Conservation (phyloP, 768 basidiomycete genomes). For the Auriculariales sp. region DNA sequence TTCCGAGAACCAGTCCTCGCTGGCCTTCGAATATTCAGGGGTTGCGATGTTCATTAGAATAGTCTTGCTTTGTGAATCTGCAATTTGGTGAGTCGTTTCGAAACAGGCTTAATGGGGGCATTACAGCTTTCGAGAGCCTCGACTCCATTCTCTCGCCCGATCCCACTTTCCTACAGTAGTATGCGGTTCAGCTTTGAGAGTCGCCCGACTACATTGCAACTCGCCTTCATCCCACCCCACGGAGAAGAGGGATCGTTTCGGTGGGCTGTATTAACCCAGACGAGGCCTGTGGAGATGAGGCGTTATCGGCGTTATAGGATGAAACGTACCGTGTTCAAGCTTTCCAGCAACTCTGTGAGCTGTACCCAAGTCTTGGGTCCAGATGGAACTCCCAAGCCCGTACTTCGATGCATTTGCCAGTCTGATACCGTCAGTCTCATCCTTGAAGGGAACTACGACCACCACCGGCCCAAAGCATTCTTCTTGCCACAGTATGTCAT, state of each 20-base stretch:
- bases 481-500: slow-evolving; percentile 63
- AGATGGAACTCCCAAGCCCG: slow-evolving; percentile 68
- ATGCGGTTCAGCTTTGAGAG: slow-evolving; percentile 3
- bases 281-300: slow-evolving; percentile 35
- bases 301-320: no score
- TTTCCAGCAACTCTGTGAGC: slow-evolving; percentile 59
- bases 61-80: slow-evolving; percentile 80
- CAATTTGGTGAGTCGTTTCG: not conserved
- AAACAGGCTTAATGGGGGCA: not conserved
- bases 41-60: slow-evolving; percentile 60
- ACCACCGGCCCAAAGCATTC: slow-evolving; percentile 84
- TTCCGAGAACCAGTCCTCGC: slow-evolving; percentile 45
- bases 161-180: slow-evolving; percentile 72
- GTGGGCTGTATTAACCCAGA: slow-evolving; percentile 85
- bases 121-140: slow-evolving; percentile 69
- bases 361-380: slow-evolving; percentile 60
- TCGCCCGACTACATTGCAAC: not conserved
- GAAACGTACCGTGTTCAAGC: slow-evolving; percentile 36
- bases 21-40: slow-evolving; percentile 36
- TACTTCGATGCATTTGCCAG: slow-evolving; percentile 70
- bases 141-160: slow-evolving; percentile 74
- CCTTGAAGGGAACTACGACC: slow-evolving; percentile 43
- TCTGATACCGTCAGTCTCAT: slow-evolving; percentile 46
- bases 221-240: slow-evolving; percentile 39
- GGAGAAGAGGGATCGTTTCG: slow-evolving; percentile 82